Evolutionary conservation across 2,329 filamentous ascomycete genomes (phyloP).

Genomic region (Aspergillus alliaceus): DNA sequence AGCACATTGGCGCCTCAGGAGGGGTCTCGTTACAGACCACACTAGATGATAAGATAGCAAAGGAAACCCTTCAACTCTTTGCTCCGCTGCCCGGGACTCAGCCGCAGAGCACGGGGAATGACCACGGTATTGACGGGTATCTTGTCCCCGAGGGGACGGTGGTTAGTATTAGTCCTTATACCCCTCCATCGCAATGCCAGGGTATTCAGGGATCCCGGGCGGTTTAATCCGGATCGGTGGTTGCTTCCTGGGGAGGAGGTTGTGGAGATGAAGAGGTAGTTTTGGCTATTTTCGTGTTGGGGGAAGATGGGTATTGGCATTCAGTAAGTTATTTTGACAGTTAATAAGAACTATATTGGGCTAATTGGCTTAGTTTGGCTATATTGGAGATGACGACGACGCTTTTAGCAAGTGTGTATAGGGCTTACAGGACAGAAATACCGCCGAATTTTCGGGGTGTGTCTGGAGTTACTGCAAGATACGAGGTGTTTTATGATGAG

Average conservation of each 20-base stretch:
- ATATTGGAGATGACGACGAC: constrained; percentile 54
- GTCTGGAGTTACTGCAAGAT: constrained; percentile 30
- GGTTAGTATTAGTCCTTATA: constrained; percentile 34
- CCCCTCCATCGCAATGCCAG: constrained; percentile 34
- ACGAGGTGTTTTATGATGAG: constrained; percentile 32
- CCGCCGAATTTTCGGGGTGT: constrained; percentile 22
- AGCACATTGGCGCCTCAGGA: too few relatives aligned
- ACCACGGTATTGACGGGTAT: constrained; percentile 37
- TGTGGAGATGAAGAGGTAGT: constrained; percentile 35
- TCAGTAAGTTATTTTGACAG: constrained; percentile 22
- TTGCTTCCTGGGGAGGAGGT: constrained; percentile 15
- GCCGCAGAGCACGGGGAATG: constrained; percentile 38
- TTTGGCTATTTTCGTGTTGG: constrained; percentile 43
- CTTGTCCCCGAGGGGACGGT: constrained; percentile 31
- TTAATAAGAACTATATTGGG: background rate
- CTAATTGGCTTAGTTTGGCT: constrained; percentile 38
- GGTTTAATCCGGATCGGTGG: constrained; percentile 37
- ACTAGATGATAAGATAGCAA: too few relatives aligned
- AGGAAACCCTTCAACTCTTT: constrained; percentile 52
- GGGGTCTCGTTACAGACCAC: too few relatives aligned
- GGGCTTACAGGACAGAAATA: constrained; percentile 40
- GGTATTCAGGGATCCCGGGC: constrained; percentile 27
- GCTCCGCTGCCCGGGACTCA: constrained; percentile 52
- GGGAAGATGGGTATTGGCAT: constrained; percentile 44
- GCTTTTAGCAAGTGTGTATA: constrained; percentile 47